Base-by-base conservation (phyloP, 2,329 filamentous ascomycete genomes). In the Fusarium liriodendri region DNA sequence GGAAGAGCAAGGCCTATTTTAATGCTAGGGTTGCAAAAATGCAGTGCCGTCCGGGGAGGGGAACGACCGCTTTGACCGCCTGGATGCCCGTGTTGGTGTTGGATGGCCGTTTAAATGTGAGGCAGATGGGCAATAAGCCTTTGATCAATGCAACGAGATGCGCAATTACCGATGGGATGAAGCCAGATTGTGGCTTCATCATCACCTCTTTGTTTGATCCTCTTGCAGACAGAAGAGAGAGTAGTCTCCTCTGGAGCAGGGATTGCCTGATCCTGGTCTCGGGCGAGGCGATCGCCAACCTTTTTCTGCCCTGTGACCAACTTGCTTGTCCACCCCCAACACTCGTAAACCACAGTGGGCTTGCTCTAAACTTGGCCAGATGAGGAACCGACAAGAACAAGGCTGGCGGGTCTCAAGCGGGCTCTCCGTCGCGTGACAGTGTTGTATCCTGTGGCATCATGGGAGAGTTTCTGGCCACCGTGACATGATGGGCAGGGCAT, bases 31-130 rank as follows among this genome's bases (percentile, higher is more conserved):
- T 75, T 71, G 71, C 61, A 72, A 76, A 70, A 66, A 59, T 40
- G 69, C 69, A 74, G 70, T 77, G 71, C 73, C 64, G 75, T 78
- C 71, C 66, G 70, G 72, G 76, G 62, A 61, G 64, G 67, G 71
- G 65, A 63, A 63, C 54, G 60, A 52, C 72, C 69, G 76, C 76
- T 76, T 75, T 78, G 76, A 77, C 76, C 76, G 76, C 76, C 66
- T 70, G 57, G 69, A 67, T 70, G 69, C 65, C 73, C 64, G 76
- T 77, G 76, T 77, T 68, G 62, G 76, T 77, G 76, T 77, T 68
- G 62, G 72, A 78, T 62, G 27, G 13, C 65, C 62, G 63, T 52
- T 72, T 69, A 67, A 72, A 77, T 63, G 47, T 59, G 72, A 74
- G 66, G 67, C 62, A 62, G 55, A 70, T 58, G 69, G 50, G 67